Percentiles rank a stretch among this genome's conserved stretches.
phyloP scores from a whole-genome alignment of 352 stramenopile species.

The Detonula confervacea region DNA sequence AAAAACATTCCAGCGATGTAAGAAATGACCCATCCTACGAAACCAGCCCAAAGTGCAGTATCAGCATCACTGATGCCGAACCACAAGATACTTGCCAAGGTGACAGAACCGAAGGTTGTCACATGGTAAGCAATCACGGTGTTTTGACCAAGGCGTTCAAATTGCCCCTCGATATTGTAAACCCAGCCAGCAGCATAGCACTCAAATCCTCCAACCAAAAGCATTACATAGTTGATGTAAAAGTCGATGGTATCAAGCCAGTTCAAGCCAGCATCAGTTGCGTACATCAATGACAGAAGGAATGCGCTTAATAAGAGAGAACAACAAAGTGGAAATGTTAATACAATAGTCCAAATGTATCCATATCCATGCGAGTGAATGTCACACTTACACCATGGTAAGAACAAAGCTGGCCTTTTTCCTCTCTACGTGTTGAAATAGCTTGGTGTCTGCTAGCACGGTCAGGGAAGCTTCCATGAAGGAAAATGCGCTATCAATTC shows the following conservation, averaged over 20 bases:
- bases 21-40: constrained; percentile 45
- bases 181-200: constrained; percentile 60
- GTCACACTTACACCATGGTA: no score
- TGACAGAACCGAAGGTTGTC: constrained; percentile 59
- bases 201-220: constrained; percentile 75
- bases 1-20: constrained; percentile 37
- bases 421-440: constrained; percentile 22
- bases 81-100: constrained; percentile 63
- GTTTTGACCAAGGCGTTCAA: constrained; percentile 48
- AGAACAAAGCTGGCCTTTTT: constrained; percentile 31
- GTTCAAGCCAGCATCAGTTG: constrained; percentile 74
- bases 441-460: constrained; percentile 39
- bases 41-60: constrained; percentile 46
- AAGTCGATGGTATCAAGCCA: constrained; percentile 78
- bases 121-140: constrained; percentile 59
- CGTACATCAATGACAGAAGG: constrained; percentile 61
- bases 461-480: constrained; percentile 68
- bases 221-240: constrained; percentile 83
- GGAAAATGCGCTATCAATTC: constrained; percentile 76
- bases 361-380: no score
- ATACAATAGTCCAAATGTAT: no score
- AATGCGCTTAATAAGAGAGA: no score
- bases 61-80: constrained; percentile 56
- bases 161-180: constrained; percentile 56
- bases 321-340: no score